Conservation (phyloP, 2,329 filamentous ascomycete genomes). For the Elsinoe australis region DNA sequence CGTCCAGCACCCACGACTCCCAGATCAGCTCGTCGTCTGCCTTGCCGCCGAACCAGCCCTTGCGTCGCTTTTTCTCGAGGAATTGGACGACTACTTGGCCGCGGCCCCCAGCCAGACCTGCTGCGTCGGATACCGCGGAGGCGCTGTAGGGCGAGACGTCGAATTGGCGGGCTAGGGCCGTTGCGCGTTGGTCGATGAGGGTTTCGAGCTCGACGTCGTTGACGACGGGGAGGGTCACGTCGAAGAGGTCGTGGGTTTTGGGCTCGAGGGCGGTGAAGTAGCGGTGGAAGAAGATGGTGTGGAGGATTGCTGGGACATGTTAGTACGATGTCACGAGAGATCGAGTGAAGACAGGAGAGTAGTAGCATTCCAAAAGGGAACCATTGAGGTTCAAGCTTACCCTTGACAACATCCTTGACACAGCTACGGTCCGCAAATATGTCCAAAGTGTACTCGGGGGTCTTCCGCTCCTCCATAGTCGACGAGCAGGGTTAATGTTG, state of each 20-base stretch:
- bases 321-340: too few species aligned
- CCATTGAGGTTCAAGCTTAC: too few species aligned
- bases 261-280: slow-evolving; percentile 86
- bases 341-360: too few species aligned
- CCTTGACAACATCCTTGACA: slow-evolving; percentile 88
- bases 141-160: slow-evolving; percentile 39
- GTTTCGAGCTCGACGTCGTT: slow-evolving; percentile 87
- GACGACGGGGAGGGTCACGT: slow-evolving; percentile 81
- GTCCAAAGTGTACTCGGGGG: slow-evolving; percentile 87
- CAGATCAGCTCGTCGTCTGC: slow-evolving; percentile 92
- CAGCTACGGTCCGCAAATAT: slow-evolving; percentile 85
- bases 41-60: slow-evolving; percentile 64
- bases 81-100: slow-evolving; percentile 84
- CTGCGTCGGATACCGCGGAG: slow-evolving; percentile 21
- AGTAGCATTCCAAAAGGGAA: too few species aligned
- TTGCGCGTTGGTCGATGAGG: slow-evolving; percentile 81
- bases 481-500: neutral
- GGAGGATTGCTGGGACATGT: slow-evolving; percentile 65
- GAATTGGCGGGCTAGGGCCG: slow-evolving; percentile 67
- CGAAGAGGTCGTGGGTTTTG: slow-evolving; percentile 77
- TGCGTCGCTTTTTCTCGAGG: slow-evolving; percentile 80
- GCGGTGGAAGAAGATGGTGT: slow-evolving; percentile 98
- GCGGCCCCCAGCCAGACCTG: slow-evolving; percentile 44
- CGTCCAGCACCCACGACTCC: slow-evolving; percentile 91
- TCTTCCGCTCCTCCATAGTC: slow-evolving; percentile 55